Base-by-base conservation (phyloP, 2,329 filamentous ascomycete genomes). In the Sarocladium kiliense region DNA sequence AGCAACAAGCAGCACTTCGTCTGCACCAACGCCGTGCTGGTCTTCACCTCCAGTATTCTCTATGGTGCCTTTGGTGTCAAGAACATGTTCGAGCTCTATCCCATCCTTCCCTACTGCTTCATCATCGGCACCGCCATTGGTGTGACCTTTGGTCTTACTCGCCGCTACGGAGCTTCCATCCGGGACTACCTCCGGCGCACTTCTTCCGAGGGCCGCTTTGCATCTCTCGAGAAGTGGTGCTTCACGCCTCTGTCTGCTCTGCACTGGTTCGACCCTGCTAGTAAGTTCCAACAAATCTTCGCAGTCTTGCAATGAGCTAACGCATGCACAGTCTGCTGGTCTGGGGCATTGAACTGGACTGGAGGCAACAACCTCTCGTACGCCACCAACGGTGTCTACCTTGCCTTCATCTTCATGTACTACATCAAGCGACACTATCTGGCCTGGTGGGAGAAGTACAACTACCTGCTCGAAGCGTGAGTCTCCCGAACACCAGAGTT, bases 401-500 rank as follows among this genome's bases (percentile, higher is more conserved):
- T 74, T 27, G 64, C 63, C 1, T 71, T 68, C 54, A 59, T 73
- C 47, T 73, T 73, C 64, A 72, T 73, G 71, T 74, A 71, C 59
- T 69, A 64, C 64, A 57, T 74, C 12, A 68, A 66, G 0, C 61
- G 66, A 12, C 64, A 68, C 53, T 59, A 65, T n/a, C 53, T 69
- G 44, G 70, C 71, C 1, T 74, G 69, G 70, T 74, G 69, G 69
- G 68, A 71, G 36, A 72, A 73, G 62, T 74, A 74, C 61, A 72
- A 49, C 27, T 49, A 49, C 18, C 45, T 49, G 10, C 25, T 49
- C 11, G 45, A 49, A 49, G 45, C 45, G 45, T 49, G 45, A 34
- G 45, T 49, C 16, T 12, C 3, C 18, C 21, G 3, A 11, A 5
- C 21, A 7, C 30, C 3, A 18, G n/a, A 18, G 4, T 14, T 14